Percentiles rank a stretch among this genome's conserved stretches.
Evolutionary conservation across 164 flowering plant species (phyloP).

Genomic region (Aristolochia fimbriata): DNA sequence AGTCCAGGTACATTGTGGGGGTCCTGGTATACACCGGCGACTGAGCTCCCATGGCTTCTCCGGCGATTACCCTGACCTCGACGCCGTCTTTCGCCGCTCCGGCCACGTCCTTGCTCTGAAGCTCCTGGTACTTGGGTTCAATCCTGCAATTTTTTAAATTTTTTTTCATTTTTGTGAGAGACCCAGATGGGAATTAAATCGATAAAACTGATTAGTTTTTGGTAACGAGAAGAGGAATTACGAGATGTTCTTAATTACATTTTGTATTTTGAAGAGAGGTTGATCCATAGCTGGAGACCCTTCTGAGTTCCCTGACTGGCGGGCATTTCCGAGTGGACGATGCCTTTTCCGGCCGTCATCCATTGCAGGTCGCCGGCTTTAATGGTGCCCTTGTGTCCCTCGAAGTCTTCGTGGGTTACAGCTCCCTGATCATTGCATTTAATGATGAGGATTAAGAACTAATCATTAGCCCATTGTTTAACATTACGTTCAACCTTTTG

Average conservation of each 20-base stretch:
- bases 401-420: conserved; percentile 68
- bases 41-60: conserved; percentile 56
- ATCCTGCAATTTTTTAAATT: conserved; percentile 39
- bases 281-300: conserved; percentile 87
- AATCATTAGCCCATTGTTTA: neutral
- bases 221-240: too few relatives aligned
- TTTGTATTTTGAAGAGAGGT: conserved; percentile 69
- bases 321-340: conserved; percentile 91
- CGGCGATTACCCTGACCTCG: conserved; percentile 68
- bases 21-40: conserved; percentile 74
- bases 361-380: conserved; percentile 68
- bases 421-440: conserved; percentile 36
- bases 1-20: conserved; percentile 81
- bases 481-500: neutral
- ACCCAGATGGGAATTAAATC: neutral
- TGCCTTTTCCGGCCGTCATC: conserved; percentile 96
- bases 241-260: conserved; percentile 28
- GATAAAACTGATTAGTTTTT: neutral
- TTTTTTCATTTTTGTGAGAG: neutral
- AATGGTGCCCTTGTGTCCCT: conserved; percentile 74
- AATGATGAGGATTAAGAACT: neutral
- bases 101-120: conserved; percentile 37
- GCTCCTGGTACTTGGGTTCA: conserved; percentile 74
- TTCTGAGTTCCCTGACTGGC: conserved; percentile 53
- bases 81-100: conserved; percentile 51